Base-by-base conservation (phyloP, 176 grass and related monocot genomes). In the Triticum aestivum region DNA sequence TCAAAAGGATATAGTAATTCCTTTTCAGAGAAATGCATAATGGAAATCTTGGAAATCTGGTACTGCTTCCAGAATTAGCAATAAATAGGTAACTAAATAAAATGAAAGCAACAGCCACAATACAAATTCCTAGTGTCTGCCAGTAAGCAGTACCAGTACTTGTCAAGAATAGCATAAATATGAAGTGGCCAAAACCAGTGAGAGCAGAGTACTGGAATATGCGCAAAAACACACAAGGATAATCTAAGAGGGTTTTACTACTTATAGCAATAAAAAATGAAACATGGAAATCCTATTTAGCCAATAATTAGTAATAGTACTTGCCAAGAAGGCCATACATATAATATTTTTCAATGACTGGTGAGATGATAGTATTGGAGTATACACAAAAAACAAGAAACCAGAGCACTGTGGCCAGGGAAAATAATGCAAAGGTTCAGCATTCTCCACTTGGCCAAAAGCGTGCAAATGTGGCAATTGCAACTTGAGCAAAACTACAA, bases 351-450 rank as follows among this genome's bases (percentile, higher is more conserved):
- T 3, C 24, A 68, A 30, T 17, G 66, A 77, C 64, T 24, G 20
- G 54, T 63, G 5, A 41, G 70, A 72, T 33, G 37, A 14, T 12
- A 13, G 32, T 73, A 73, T 49, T 65, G 33, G 74, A 56, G 34
- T 63, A 74, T 35, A 74, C 84, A 87, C 34, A 79, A 59, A 47
- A 41, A 35, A 10, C 24, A 79, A 87, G 76, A 9, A 61, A 76
- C 79, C 63, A 54, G 52, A 79, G 20, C 3, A 83, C 33, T 63
- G 58, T 67, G 42, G 42, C 24, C 78, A 65, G 30, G 37, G 59
- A 13, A 75, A 85, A 8, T 21, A 81, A 68, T 68, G 38, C 17
- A 81, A 81, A 81, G 37, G 35, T 10, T 13, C 12, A 85, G 61
- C 69, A 67, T 59, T 62, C 5, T 75, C 29, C 33, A 81, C 61